Conservation (phyloP, 306 rosid genomes). For the Vigna unguiculata region DNA sequence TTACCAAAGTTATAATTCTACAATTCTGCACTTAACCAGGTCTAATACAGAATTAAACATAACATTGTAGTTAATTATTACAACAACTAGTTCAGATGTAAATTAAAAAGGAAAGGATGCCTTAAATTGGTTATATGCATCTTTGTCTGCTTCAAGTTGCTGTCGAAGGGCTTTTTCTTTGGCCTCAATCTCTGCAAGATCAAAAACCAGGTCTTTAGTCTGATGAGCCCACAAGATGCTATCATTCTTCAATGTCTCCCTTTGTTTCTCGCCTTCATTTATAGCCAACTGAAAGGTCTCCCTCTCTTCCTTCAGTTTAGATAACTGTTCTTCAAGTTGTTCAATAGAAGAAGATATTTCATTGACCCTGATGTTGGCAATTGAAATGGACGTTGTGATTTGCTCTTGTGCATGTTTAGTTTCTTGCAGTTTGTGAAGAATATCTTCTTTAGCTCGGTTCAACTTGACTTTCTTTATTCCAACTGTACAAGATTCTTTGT, state of each 20-base stretch:
- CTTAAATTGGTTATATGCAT: constrained; percentile 19
- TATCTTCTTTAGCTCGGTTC: constrained; percentile 21
- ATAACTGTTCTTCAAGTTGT: constrained; percentile 26
- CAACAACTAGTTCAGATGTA: not conserved
- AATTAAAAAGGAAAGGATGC: constrained; percentile 26
- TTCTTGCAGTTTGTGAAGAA: constrained; percentile 19
- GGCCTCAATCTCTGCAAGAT: constrained; percentile 14
- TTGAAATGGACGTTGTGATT: constrained; percentile 12
- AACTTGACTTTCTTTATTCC: constrained; percentile 6
- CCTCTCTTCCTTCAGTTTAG: constrained; percentile 14
- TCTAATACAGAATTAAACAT: not conserved
- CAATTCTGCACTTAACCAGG: not conserved
- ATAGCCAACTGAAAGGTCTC: not conserved
- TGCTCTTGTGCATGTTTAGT: constrained; percentile 11
- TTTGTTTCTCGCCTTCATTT: constrained; percentile 9
- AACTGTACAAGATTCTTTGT: not conserved
- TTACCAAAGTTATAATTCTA: not conserved
- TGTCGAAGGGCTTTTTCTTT: not conserved
- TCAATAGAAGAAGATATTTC: constrained; percentile 26
- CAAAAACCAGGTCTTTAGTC: constrained; percentile 29
- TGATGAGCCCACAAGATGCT: constrained; percentile 24
- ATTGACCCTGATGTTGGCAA: constrained; percentile 7
- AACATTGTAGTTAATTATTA: not conserved
- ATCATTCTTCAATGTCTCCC: constrained; percentile 13
- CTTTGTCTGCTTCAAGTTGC: constrained; percentile 19